Evolutionary conservation across 2,329 filamentous ascomycete species (phyloP).

Genomic region (Nemania bipapillata): DNA sequence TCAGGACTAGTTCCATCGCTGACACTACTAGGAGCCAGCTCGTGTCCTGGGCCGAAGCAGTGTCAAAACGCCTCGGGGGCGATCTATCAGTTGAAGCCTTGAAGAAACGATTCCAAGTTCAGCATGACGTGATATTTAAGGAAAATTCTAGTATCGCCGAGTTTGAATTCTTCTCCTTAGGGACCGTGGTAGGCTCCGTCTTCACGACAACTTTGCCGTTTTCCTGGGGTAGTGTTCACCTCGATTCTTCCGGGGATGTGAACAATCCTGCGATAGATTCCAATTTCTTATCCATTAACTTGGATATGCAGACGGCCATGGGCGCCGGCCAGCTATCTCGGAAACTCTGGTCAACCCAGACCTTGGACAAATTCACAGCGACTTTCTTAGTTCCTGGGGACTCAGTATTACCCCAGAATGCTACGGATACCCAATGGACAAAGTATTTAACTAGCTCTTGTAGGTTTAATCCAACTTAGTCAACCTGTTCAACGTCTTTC

Average conservation of each 20-base stretch:
- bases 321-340: constrained; percentile 48
- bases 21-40: constrained; percentile 45
- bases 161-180: too few relatives aligned
- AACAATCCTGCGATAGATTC: constrained; percentile 54
- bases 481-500: too few relatives aligned
- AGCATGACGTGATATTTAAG: constrained; percentile 62
- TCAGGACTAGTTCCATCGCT: constrained; percentile 42
- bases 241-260: constrained; percentile 52
- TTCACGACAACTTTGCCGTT: too few relatives aligned
- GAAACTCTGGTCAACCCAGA: constrained; percentile 50
- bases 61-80: constrained; percentile 46
- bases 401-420: constrained; percentile 46
- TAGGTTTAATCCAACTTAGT: constrained; percentile 21
- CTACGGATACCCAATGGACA: constrained; percentile 49
- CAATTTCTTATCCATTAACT: constrained; percentile 52
- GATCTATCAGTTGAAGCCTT: constrained; percentile 50
- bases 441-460: constrained; percentile 36
- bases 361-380: constrained; percentile 41
- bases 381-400: constrained; percentile 41
- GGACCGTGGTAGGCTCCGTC: too few relatives aligned
- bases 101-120: constrained; percentile 56
- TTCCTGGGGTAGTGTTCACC: constrained; percentile 56
- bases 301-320: constrained; percentile 51
- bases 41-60: constrained; percentile 49
- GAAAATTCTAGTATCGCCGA: too few relatives aligned